Percentiles rank a stretch among this genome's conserved stretches.
These are phyloP conservation scores for Pleurotus ostreatus DNA, from an alignment of 768 basidiomycete genomes.

Conservation along the genomic window DNA sequence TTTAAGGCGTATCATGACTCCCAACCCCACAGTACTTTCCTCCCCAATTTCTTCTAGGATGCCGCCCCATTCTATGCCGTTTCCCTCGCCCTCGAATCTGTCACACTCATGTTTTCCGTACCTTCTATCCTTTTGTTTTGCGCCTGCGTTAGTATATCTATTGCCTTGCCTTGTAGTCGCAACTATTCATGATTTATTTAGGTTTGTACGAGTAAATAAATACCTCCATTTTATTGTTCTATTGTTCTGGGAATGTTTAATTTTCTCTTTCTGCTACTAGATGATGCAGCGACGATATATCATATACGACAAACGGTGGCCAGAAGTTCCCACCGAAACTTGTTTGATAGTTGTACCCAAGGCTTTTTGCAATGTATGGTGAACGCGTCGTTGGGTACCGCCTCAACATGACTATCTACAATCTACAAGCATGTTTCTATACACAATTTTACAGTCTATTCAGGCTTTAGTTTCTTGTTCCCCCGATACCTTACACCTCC, in stretches of 20 bases:
- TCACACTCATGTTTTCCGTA: constrained; percentile 14
- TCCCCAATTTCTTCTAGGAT: constrained; percentile 59
- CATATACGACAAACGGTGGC: too few relatives aligned
- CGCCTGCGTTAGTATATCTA: neutral
- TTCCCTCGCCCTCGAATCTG: neutral
- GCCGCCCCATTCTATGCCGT: neutral
- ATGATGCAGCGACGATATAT: too few relatives aligned
- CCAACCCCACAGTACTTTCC: constrained; percentile 37
- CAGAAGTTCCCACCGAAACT: too few relatives aligned
- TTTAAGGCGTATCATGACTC: constrained; percentile 6
- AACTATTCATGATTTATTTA: constrained; percentile 13
- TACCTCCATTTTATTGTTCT: constrained; percentile 3
- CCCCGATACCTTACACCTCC: too few relatives aligned
- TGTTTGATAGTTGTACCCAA: too few relatives aligned
- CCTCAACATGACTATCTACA: too few relatives aligned
- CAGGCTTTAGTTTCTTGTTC: too few relatives aligned
- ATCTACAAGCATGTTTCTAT: too few relatives aligned
- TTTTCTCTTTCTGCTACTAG: too few relatives aligned
- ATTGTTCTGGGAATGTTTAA: neutral
- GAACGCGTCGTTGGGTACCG: too few relatives aligned
- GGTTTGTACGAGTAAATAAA: constrained; percentile 10
- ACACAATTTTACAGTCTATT: too few relatives aligned
- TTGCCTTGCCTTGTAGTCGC: neutral
- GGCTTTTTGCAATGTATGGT: too few relatives aligned
- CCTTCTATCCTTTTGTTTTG: constrained; percentile 9